Evolutionary conservation across 2,329 filamentous ascomycete genomes (phyloP).

Genomic region (Fusarium equiseti): DNA sequence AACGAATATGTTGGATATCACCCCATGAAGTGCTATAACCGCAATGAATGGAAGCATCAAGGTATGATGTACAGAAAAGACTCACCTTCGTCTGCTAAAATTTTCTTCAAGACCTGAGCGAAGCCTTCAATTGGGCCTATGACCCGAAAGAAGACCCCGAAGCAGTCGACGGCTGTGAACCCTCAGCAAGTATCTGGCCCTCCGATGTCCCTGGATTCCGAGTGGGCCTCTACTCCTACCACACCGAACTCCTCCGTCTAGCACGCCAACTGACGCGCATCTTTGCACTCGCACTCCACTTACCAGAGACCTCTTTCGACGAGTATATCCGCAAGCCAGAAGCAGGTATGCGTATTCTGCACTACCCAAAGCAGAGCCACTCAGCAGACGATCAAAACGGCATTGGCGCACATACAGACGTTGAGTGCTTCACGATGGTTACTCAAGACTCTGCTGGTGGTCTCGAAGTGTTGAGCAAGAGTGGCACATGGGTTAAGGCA

Average conservation of each 20-base stretch:
- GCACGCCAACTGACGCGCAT: background rate
- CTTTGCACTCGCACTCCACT: background rate
- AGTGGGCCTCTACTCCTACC: background rate
- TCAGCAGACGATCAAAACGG: conserved; percentile 44
- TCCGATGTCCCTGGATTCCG: background rate
- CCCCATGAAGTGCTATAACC: conserved; percentile 55
- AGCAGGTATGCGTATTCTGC: background rate
- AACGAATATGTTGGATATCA: conserved; percentile 53
- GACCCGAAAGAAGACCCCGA: background rate
- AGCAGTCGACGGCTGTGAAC: background rate
- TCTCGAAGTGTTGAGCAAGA: conserved; percentile 59
- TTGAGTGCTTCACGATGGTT: conserved; percentile 62
- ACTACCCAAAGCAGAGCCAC: background rate
- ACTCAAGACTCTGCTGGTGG: conserved; percentile 59
- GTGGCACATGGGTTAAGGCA: conserved; percentile 58
- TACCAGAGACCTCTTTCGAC: background rate
- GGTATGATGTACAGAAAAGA: no score
- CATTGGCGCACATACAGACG: conserved; percentile 62
- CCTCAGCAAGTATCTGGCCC: background rate
- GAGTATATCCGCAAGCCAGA: background rate
- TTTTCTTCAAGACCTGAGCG: background rate
- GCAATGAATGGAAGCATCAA: conserved; percentile 54
- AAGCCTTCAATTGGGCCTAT: conserved; percentile 3
- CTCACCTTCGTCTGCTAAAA: no score
- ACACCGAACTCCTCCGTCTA: background rate